Evolutionary conservation across 2,329 filamentous ascomycete genomes (phyloP).

Genomic region (Xylaria sp.): DNA sequence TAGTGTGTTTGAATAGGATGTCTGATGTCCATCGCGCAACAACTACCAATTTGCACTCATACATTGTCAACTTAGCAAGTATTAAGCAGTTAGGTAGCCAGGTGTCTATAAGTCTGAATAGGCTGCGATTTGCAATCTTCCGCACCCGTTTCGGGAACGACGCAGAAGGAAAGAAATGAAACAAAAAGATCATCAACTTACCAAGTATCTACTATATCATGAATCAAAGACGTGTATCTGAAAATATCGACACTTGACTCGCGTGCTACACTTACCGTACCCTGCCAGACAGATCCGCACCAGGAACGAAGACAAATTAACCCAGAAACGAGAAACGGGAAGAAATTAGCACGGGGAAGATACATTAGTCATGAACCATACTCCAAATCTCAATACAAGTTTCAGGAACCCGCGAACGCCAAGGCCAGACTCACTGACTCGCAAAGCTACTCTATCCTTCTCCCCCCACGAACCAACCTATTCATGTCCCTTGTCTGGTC

Average conservation of each 20-base stretch:
- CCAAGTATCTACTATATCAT: not conserved
- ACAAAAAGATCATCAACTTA: not conserved
- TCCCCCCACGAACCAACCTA: not conserved
- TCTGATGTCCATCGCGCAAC: no score
- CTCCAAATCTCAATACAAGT: not conserved
- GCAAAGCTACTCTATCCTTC: not conserved
- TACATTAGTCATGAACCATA: not conserved
- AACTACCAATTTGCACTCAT: no score
- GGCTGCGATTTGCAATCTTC: no score
- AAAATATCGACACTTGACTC: not conserved
- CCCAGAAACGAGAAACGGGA: not conserved
- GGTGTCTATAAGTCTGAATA: no score
- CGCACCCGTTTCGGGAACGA: no score
- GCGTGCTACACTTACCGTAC: not conserved
- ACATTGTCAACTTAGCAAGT: no score
- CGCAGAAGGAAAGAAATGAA: not conserved
- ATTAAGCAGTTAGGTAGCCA: no score
- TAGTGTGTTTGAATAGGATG: no score
- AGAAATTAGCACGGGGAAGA: not conserved
- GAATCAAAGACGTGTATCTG: not conserved
- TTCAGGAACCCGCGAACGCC: not conserved
- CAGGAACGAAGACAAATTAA: not conserved
- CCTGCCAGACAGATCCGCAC: not conserved
- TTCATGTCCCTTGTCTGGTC: not conserved
- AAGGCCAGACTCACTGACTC: not conserved